A percentile compares a stretch with the other conserved stretches of the same genome.
Conservation (phyloP, 306 rosid genomes). For the Cucurbita ficifolia region DNA sequence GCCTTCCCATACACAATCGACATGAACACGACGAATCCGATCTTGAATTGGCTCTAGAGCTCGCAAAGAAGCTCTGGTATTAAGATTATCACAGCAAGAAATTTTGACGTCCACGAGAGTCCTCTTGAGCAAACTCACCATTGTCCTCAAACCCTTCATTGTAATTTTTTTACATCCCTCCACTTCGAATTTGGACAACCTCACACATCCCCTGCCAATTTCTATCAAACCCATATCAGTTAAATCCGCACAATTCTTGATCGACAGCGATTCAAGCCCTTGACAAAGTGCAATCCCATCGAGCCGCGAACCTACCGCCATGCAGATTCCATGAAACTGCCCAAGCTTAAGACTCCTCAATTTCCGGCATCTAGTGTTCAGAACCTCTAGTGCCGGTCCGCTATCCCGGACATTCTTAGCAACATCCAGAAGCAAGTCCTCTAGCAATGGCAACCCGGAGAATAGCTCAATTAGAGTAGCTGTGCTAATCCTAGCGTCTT, state of each 20-base stretch:
- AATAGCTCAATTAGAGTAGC: constrained; percentile 42
- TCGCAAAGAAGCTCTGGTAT: constrained; percentile 32
- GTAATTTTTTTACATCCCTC: constrained; percentile 66
- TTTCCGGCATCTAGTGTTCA: constrained; percentile 49
- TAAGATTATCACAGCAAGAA: constrained; percentile 54
- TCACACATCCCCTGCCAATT: constrained; percentile 75
- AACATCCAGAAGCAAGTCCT: constrained; percentile 70
- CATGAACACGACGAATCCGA: constrained; percentile 55
- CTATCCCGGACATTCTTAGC: constrained; percentile 62
- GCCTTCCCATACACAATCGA: constrained; percentile 69
- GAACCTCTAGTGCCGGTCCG: constrained; percentile 54
- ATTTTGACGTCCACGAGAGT: constrained; percentile 51
- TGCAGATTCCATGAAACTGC: constrained; percentile 71
- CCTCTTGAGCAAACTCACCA: constrained; percentile 40
- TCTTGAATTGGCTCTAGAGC: constrained; percentile 61
- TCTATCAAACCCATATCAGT: constrained; percentile 85
- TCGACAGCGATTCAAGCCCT: constrained; percentile 50
- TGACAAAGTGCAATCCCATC: constrained; percentile 76
- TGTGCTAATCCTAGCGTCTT: constrained; percentile 49
- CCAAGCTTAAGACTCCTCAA: constrained; percentile 56
- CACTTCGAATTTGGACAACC: constrained; percentile 40
- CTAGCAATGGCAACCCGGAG: constrained; percentile 52
- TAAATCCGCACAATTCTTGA: constrained; percentile 56
- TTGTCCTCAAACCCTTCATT: constrained; percentile 49
- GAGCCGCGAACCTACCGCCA: constrained; percentile 52